Conservation (phyloP, 2,329 filamentous ascomycete genomes). For the Aplosporella prunicola region DNA sequence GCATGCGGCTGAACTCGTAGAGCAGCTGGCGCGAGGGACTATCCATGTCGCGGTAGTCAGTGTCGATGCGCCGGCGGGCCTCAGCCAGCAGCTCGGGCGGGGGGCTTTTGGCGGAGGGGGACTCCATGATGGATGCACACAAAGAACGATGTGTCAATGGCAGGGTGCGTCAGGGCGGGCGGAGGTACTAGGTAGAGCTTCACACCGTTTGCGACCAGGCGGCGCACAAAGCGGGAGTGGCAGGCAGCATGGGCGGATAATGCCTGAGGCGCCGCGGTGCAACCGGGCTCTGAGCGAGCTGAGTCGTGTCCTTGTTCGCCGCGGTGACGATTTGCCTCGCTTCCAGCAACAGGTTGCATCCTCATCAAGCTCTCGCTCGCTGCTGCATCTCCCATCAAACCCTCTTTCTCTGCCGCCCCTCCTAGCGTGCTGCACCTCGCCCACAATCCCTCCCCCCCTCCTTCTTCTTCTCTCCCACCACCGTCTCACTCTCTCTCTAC, state of each 20-base stretch:
- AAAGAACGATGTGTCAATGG: no score
- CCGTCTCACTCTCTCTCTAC: conserved; percentile 22
- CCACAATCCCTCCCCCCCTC: conserved; percentile 16
- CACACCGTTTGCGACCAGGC: no score
- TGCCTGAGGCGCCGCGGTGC: no score
- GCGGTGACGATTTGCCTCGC: no score
- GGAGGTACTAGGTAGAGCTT: no score
- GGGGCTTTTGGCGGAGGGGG: conserved; percentile 13
- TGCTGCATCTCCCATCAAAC: not conserved
- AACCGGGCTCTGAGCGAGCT: no score
- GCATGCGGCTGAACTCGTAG: conserved; percentile 34
- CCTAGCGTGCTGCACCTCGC: conserved; percentile 14
- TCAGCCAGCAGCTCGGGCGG: conserved; percentile 6
- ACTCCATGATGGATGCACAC: conserved; percentile 13
- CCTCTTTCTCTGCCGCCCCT: not conserved
- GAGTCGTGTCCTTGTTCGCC: no score
- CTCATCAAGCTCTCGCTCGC: no score
- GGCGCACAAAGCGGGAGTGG: no score
- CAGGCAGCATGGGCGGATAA: no score
- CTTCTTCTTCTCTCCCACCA: conserved; percentile 29
- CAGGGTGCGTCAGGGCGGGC: no score
- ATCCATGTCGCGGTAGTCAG: conserved; percentile 13
- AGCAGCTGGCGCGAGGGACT: conserved; percentile 27
- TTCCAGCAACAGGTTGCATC: no score
- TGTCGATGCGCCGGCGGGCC: conserved; percentile 1